These are phyloP conservation scores for Trichosanthes truncata DNA, from an alignment of 306 rosid species.

Conservation along the genomic window DNA sequence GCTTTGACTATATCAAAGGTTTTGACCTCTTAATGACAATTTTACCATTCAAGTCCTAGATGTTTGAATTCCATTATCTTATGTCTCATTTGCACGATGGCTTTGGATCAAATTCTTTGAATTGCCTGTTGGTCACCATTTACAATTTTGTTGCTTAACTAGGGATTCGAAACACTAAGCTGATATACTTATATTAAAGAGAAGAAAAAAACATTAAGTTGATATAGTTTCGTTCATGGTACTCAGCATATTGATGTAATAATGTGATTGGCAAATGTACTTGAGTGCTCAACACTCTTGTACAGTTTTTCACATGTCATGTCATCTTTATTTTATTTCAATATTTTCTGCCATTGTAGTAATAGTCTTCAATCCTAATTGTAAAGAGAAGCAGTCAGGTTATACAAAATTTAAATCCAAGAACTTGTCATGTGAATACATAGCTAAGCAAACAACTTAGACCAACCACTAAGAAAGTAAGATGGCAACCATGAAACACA, in stretches of 20 bases:
- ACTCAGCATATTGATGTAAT: background rate
- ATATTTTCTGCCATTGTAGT: background rate
- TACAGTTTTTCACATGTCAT: background rate
- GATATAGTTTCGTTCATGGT: background rate
- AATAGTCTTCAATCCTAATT: background rate
- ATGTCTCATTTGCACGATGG: background rate
- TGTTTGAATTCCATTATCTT: background rate
- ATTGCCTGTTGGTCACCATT: background rate
- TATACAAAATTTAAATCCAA: background rate
- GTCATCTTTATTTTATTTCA: background rate
- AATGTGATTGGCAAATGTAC: background rate
- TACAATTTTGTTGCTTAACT: background rate
- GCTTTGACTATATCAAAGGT: conserved; percentile 82
- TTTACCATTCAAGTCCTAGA: background rate
- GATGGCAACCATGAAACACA: background rate
- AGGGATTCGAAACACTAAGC: background rate
- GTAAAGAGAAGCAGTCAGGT: background rate
- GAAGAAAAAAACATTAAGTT: background rate
- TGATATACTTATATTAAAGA: background rate
- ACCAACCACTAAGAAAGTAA: background rate
- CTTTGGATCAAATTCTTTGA: background rate
- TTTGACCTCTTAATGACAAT: conserved; percentile 13
- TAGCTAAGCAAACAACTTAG: background rate
- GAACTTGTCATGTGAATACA: background rate
- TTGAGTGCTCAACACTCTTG: background rate